Evolutionary conservation across 768 basidiomycete genomes (phyloP).

Genomic region (Mycena crocata): DNA sequence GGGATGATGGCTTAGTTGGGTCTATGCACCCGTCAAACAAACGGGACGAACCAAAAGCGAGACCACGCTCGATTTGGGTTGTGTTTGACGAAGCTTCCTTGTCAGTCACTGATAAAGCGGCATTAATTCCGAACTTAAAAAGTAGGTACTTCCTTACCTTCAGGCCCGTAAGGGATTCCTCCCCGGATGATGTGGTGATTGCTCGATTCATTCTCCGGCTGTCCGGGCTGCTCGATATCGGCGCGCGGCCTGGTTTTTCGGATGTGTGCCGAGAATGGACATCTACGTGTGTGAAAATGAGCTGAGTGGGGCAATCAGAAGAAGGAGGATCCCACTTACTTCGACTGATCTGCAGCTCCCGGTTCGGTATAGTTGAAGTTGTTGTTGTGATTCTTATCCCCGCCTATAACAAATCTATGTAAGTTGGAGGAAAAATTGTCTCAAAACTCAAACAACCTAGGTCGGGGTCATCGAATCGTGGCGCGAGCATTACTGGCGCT

Average conservation of each 20-base stretch:
- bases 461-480: background rate
- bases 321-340: background rate
- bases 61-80: constrained; percentile 58
- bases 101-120: background rate
- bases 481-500: constrained; percentile 2
- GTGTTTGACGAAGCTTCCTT: constrained; percentile 39
- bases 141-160: constrained; percentile 33
- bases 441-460: background rate
- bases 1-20: background rate
- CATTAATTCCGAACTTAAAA: too few species aligned
- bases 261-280: constrained; percentile 26
- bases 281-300: background rate
- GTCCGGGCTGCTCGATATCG: constrained; percentile 30
- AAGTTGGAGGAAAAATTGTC: constrained; percentile 6
- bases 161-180: constrained; percentile 25
- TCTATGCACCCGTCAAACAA: too few species aligned
- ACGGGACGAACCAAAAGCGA: constrained; percentile 52
- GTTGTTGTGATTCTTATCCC: constrained; percentile 23
- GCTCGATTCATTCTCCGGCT: constrained; percentile 23
- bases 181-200: constrained; percentile 42
- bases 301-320: background rate
- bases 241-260: constrained; percentile 40
- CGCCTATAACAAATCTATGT: constrained; percentile 8
- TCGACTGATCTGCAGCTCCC: constrained; percentile 13
- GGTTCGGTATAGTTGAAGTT: constrained; percentile 19